These are phyloP conservation scores for Periconia digitata DNA, from an alignment of 2,329 filamentous ascomycete genomes.

Conservation along the genomic window DNA sequence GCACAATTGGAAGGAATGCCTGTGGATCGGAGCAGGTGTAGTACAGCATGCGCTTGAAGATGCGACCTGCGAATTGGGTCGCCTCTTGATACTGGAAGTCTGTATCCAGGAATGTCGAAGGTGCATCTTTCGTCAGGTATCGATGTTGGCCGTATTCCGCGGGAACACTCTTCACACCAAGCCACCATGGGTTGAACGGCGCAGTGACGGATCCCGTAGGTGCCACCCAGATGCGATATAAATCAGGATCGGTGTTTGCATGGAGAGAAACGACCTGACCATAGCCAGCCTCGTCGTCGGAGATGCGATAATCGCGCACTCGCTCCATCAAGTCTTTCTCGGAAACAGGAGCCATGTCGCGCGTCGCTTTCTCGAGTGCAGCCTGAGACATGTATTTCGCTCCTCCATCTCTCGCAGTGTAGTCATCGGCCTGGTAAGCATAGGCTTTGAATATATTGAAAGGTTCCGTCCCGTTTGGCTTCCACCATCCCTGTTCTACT, in stretches of 20 bases:
- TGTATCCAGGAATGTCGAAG: conserved; percentile 34
- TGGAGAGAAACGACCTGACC: conserved; percentile 36
- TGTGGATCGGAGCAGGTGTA: conserved; percentile 33
- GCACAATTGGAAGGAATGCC: conserved; percentile 23
- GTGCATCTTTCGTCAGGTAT: conserved; percentile 38
- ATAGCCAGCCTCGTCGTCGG: conserved; percentile 41
- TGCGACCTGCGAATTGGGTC: conserved; percentile 26
- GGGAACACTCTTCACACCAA: conserved; percentile 33
- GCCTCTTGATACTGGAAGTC: conserved; percentile 38
- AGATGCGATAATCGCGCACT: conserved; percentile 39
- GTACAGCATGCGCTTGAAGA: conserved; percentile 32
- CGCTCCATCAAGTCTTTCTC: conserved; percentile 52
- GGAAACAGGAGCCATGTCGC: conserved; percentile 51
- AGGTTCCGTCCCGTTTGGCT: conserved; percentile 30
- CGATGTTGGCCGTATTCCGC: conserved; percentile 39
- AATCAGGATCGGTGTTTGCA: conserved; percentile 28
- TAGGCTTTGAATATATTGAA: conserved; percentile 44
- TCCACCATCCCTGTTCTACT: conserved; percentile 39
- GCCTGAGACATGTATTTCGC: conserved; percentile 44
- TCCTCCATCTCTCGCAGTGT: conserved; percentile 36
- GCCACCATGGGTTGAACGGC: conserved; percentile 40
- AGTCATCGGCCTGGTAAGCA: conserved; percentile 27
- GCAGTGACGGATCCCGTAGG: conserved; percentile 39
- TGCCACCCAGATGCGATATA: conserved; percentile 38
- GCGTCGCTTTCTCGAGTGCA: conserved; percentile 38